Conservation (phyloP, 352 stramenopile species). For the Ophiocytium majus region DNA sequence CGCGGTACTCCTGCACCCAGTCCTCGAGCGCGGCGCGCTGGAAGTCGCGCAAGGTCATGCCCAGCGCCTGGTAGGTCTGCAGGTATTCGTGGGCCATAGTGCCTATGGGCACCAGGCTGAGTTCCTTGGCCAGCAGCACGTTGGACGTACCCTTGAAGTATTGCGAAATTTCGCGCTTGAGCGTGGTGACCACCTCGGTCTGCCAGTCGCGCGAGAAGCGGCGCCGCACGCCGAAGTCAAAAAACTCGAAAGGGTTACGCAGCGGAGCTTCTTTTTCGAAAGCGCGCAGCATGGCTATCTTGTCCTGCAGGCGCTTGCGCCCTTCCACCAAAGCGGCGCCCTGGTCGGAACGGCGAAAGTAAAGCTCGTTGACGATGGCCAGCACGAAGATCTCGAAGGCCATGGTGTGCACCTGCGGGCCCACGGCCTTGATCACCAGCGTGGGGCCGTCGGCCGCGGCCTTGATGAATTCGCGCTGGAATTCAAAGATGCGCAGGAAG, state of each 20-base stretch:
- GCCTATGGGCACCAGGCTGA: not conserved
- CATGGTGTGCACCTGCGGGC: not conserved
- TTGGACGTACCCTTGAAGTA: not conserved
- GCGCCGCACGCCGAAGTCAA: not conserved
- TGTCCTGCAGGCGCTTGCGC: not conserved
- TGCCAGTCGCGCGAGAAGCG: slow-evolving; percentile 7
- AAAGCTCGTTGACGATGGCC: slow-evolving; percentile 7
- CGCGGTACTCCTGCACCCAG: slow-evolving; percentile 1
- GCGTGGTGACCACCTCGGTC: not conserved
- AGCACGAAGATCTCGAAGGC: not conserved
- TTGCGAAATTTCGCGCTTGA: not conserved
- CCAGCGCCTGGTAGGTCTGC: not conserved
- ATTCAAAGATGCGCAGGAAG: not conserved
- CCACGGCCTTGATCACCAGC: not conserved
- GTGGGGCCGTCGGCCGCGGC: not conserved
- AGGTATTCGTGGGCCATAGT: slow-evolving; percentile 6
- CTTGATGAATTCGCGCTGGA: not conserved
- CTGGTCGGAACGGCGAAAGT: not conserved
- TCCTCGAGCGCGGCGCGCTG: not conserved
- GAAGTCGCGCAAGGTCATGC: not conserved
- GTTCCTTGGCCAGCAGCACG: not conserved
- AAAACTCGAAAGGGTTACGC: not conserved
- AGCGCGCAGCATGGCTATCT: not conserved
- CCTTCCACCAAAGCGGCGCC: not conserved
- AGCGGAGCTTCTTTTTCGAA: not conserved